phyloP scores from a whole-genome alignment of 2,329 filamentous ascomycete species.

The Clonostachys sp. region DNA sequence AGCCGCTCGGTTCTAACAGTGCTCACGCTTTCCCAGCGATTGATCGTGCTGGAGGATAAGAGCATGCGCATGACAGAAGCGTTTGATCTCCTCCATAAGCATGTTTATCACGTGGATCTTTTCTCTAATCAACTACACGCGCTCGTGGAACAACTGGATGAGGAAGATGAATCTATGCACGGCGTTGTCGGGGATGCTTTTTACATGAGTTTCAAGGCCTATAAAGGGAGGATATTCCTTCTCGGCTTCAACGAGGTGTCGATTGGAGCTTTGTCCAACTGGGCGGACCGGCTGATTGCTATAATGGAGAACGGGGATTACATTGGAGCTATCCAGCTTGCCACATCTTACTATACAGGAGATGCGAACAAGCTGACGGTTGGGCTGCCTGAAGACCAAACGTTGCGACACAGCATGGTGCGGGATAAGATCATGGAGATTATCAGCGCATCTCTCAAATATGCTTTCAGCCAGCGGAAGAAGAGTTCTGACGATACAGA shows the following conservation, averaged over 20 bases:
- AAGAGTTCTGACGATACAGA: conserved; percentile 38
- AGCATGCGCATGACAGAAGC: conserved; percentile 89
- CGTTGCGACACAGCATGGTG: conserved; percentile 73
- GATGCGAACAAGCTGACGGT: conserved; percentile 92
- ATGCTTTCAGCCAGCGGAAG: conserved; percentile 70
- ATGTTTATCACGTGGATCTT: conserved; percentile 86
- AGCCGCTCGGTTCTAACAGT: conserved; percentile 89
- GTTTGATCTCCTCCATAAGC: conserved; percentile 85
- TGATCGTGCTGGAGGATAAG: conserved; percentile 88
- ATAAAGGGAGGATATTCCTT: conserved; percentile 89
- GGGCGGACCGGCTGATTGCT: conserved; percentile 89
- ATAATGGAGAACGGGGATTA: conserved; percentile 98
- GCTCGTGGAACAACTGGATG: conserved; percentile 83
- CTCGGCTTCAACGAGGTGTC: conserved; percentile 92
- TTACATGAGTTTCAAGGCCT: conserved; percentile 94
- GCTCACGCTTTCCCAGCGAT: conserved; percentile 87
- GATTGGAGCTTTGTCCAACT: conserved; percentile 90
- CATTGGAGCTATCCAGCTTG: conserved; percentile 83
- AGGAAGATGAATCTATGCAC: conserved; percentile 85
- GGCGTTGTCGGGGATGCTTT: conserved; percentile 96
- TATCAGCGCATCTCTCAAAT: conserved; percentile 85
- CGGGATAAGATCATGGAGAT: conserved; percentile 88
- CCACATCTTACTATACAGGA: conserved; percentile 87
- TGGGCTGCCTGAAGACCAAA: conserved; percentile 81
- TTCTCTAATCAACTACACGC: conserved; percentile 84